Percentiles rank a stretch among this genome's conserved stretches.
These are phyloP conservation scores for Paramecium biaurelia DNA, from an alignment of 73 alveolate species.

Conservation along the genomic window DNA sequence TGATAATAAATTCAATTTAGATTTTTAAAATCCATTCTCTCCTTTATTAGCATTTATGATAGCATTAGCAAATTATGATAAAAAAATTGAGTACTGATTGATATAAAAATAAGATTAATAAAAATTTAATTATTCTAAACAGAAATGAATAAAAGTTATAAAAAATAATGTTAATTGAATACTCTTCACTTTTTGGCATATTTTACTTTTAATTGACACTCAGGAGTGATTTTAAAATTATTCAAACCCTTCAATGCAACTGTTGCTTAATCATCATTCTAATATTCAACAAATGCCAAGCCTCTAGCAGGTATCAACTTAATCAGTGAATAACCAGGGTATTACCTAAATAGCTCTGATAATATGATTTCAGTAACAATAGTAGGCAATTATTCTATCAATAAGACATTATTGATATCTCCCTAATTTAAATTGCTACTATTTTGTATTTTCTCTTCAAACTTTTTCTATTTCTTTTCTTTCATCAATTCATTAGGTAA, in stretches of 20 bases:
- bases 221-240: neutral
- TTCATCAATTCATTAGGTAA: neutral
- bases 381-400: neutral
- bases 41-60: conserved; percentile 79
- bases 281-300: conserved; percentile 45
- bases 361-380: conserved; percentile 16
- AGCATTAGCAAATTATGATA: conserved; percentile 77
- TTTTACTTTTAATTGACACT: neutral
- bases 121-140: neutral
- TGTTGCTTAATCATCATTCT: conserved; percentile 20
- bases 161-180: neutral
- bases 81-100: conserved; percentile 67
- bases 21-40: conserved; percentile 76
- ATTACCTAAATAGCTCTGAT: neutral
- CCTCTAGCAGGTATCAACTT: conserved; percentile 26
- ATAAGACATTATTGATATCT: conserved; percentile 35
- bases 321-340: conserved; percentile 30
- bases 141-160: neutral
- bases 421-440: neutral
- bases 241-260: conserved; percentile 37
- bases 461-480: conserved; percentile 6
- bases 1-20: conserved; percentile 75
- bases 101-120: neutral
- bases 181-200: conserved; percentile 38
- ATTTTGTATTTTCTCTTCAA: neutral